Base-by-base conservation (phyloP, 768 basidiomycete species). In the Crassisporium funariophilum region DNA sequence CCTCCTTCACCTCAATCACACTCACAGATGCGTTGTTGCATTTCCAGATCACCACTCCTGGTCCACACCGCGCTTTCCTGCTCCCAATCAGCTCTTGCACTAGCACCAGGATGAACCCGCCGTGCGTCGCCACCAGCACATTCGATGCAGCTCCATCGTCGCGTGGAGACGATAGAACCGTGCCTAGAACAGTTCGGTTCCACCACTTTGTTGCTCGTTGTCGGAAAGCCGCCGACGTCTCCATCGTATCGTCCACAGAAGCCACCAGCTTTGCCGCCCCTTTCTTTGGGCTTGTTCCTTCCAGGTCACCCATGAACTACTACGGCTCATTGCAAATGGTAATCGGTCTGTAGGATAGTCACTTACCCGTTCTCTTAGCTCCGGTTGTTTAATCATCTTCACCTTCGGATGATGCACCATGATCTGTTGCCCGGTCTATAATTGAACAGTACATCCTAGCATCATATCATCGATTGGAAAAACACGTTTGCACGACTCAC, bases 381-480 rank as follows among this genome's bases (percentile, higher is more conserved):
- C 78, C 47, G 60, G 61, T 23, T 75, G 69, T 46, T 61, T 66
- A 44, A 73, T 62, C 39, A 86, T 60, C 19, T 55, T 52, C 20
- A 81, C 62, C 17, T 65, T 62, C 2, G 77, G 69, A 53, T 88
- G 84, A 54, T 77, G 69, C 44, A 52, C 62, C 17, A 88, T 60
- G 55, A 91, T 86, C 25, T 66, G 66, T 57, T 83, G 75, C 13
- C 85, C 84, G 1, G 89, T 91, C 88, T 88, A 47, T 24, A 47
- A 5, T n/a, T n/a, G n/a, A 11, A 24, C 5, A 20, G 16, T 13
- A 29, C 44, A 34, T 50, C 35, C 36, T n/a, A 24, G 56, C 35
- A 47, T 39, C 35, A 15, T 5, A 22, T 23, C 29, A 31, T 15
- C 35, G n/a, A 35, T 27, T 11, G 34, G 33, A 20, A 31, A 21